Base-by-base conservation (phyloP, 768 basidiomycete genomes). In the Astraeus odoratus region DNA sequence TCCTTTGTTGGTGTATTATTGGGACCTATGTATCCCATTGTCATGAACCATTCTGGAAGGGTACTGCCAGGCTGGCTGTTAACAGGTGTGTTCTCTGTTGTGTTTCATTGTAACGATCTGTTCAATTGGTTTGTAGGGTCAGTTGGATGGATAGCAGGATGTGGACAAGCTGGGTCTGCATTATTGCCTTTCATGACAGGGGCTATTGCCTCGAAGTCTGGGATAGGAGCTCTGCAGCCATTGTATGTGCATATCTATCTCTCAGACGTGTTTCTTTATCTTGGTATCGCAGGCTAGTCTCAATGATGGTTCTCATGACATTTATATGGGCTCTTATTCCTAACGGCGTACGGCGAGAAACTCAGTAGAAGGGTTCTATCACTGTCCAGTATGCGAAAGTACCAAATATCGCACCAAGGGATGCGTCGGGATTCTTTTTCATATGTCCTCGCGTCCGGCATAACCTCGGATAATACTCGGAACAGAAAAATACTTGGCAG, bases 121-220 rank as follows among this genome's bases (percentile, higher is more conserved):
- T n/a, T n/a, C n/a, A n/a, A n/a, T n/a, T n/a, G n/a, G n/a, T 8
- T 24, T 25, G 8, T 18, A 36, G 77, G 73, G 19, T 72, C 78
- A 9, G 78, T 83, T 27, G 81, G 81, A 8, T 83, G 80, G 80
- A 79, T 82, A 24, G 78, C 79, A 5, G 78, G 76, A 4, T 73
- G 79, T 25, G 85, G 86, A 0, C 80, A 83, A 56, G 78, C 83
- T 3, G 86, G 86, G 15, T 78, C 79, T 33, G 86, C 86, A 0
- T 50, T 83, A 6, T 55, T 88, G 4, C 86, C 87, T 0, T 86
- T 89, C 53, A 71, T 86, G 49, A 82, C 82, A 1, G 85, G 86
- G 19, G 73, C 78, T 2, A 72, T 89, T 20, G 76, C 86, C 5
- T 70, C 71, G 20, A 77, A 70, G 48, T 74, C 78, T 30, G 85